Evolutionary conservation across 176 grass and related monocot genomes (phyloP).

Genomic region (Coix lacrymajobi): DNA sequence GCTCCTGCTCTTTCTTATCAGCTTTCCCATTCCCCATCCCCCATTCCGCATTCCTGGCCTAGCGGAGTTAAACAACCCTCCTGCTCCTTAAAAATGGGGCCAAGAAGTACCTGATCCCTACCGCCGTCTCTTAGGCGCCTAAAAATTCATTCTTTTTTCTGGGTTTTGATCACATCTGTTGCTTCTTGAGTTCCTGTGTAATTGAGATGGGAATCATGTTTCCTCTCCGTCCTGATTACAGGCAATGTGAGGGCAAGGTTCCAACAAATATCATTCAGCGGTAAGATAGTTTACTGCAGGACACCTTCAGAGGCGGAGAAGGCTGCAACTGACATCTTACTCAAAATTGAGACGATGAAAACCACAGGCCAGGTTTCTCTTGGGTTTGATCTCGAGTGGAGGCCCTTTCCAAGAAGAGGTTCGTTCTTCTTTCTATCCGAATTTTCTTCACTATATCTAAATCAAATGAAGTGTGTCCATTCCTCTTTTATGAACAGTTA

Average conservation of each 20-base stretch:
- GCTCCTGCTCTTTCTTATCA: neutral
- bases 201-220: neutral
- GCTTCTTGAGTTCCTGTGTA: neutral
- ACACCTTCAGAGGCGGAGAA: constrained; percentile 61
- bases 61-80: constrained; percentile 1
- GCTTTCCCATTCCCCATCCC: neutral
- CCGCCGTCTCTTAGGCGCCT: neutral
- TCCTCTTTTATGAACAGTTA: neutral
- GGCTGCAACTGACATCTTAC: constrained; percentile 48
- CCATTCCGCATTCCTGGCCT: constrained; percentile 2
- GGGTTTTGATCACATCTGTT: neutral
- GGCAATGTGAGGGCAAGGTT: constrained; percentile 33
- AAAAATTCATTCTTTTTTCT: neutral
- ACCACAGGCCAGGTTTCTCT: constrained; percentile 43
- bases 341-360: constrained; percentile 49
- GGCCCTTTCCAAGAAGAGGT: constrained; percentile 70
- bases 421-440: constrained; percentile 19
- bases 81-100: constrained; percentile 16
- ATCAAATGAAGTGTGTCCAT: neutral
- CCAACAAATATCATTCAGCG: constrained; percentile 53
- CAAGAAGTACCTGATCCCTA: neutral
- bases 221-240: constrained; percentile 7
- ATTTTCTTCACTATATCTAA: neutral
- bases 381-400: constrained; percentile 93
- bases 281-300: constrained; percentile 64